Evolutionary conservation across 305 asterid species (phyloP).

Genomic region (Solanum hybrid): DNA sequence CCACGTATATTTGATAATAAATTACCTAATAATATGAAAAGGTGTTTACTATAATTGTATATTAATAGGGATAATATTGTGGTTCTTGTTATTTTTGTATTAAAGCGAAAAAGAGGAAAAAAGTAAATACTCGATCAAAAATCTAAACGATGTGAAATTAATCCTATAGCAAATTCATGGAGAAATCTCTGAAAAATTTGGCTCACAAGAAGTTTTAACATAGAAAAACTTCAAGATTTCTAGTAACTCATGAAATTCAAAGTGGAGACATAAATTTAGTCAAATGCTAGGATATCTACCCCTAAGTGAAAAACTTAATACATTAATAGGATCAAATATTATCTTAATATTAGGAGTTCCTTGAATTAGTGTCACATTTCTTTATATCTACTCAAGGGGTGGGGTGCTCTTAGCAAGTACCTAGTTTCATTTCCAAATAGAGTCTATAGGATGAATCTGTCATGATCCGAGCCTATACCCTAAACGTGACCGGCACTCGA

Average conservation of each 20-base stretch:
- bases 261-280: not conserved
- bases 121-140: not conserved
- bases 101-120: not conserved
- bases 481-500: not conserved
- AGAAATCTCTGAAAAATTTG: not conserved
- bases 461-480: accelerated
- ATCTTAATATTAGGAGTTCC: not conserved
- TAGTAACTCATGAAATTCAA: not conserved
- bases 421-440: not conserved
- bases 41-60: not conserved
- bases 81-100: not conserved
- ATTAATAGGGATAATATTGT: not conserved
- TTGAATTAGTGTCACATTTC: not conserved
- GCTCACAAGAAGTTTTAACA: not conserved
- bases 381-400: not conserved
- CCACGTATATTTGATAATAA: not conserved
- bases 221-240: not conserved
- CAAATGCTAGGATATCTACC: not conserved
- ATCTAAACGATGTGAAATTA: not conserved
- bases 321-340: not conserved
- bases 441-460: not conserved
- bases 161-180: not conserved
- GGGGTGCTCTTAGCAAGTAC: not conserved
- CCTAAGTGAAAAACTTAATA: not conserved
- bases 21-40: not conserved